Evolutionary conservation across 805 yeast species (phyloP).

Genomic region (Yarrowia hollandica): DNA sequence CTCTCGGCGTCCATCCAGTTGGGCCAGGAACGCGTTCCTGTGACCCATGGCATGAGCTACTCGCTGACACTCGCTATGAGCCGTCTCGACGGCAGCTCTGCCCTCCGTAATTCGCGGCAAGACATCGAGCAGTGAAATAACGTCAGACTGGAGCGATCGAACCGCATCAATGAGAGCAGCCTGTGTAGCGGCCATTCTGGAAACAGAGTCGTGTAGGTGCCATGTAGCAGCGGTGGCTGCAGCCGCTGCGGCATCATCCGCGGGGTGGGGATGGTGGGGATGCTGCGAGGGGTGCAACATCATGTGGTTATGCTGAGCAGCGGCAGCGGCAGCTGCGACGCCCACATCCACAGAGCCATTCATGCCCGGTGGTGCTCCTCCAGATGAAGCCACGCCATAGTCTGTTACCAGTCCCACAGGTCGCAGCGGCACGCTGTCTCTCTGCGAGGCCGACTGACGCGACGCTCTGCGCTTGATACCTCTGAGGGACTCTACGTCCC

Average conservation of each 20-base stretch:
- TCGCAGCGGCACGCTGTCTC: conserved; percentile 36
- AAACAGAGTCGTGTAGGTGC: conserved; percentile 20
- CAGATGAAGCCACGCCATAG: conserved; percentile 12
- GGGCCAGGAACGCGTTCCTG: conserved; percentile 19
- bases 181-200: conserved; percentile 14
- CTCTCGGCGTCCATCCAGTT: conserved; percentile 15
- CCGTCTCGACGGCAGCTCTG: conserved; percentile 9
- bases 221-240: conserved; percentile 22
- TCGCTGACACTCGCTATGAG: conserved; percentile 23
- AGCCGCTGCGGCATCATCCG: conserved; percentile 24
- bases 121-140: conserved; percentile 7
- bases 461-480: conserved; percentile 77
- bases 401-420: conserved; percentile 32
- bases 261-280: conserved; percentile 21
- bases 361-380: conserved; percentile 12
- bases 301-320: conserved; percentile 19
- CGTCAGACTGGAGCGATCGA: conserved; percentile 7
- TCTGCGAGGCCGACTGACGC: conserved; percentile 40
- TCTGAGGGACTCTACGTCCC: conserved; percentile 71
- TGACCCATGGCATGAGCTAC: conserved; percentile 19
- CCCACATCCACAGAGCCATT: conserved; percentile 22
- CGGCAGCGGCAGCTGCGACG: not conserved
- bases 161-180: conserved; percentile 4
- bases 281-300: conserved; percentile 20
- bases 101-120: conserved; percentile 20